These are phyloP conservation scores for Schoenoplectus triqueter DNA, from an alignment of 202 grass and related monocot genomes.

Conservation along the genomic window DNA sequence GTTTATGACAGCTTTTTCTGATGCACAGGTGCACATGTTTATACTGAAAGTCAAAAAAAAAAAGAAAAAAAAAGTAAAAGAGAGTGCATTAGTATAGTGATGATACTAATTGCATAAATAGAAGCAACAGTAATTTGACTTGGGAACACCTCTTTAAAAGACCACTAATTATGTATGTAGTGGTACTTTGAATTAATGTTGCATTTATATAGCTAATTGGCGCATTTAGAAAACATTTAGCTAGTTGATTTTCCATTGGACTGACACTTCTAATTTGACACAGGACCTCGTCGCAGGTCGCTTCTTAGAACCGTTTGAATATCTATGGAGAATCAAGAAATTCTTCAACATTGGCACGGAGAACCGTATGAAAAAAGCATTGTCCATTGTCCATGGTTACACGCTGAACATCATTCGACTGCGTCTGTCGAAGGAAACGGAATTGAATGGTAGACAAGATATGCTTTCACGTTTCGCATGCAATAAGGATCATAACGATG, in stretches of 20 bases:
- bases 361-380: constrained; percentile 40
- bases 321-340: constrained; percentile 56
- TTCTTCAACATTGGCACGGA: constrained; percentile 55
- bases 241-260: neutral
- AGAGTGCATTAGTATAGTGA: neutral
- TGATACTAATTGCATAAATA: neutral
- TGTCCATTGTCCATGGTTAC: constrained; percentile 49
- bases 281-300: constrained; percentile 42
- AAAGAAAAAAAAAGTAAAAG: neutral
- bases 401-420: constrained; percentile 45
- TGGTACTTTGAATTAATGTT: neutral
- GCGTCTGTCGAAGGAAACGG: constrained; percentile 4
- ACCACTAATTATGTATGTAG: neutral
- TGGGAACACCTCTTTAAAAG: too few relatives aligned
- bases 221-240: neutral
- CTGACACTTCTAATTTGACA: constrained; percentile 40
- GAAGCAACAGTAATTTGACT: neutral
- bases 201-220: neutral
- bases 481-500: constrained; percentile 45
- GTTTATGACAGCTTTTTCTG: constrained; percentile 25
- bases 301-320: constrained; percentile 40
- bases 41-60: neutral
- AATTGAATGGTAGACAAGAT: constrained; percentile 36
- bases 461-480: constrained; percentile 54
- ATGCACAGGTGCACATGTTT: constrained; percentile 35